phyloP scores from a whole-genome alignment of 2,329 filamentous ascomycete species.

The Botrytis galanthina region DNA sequence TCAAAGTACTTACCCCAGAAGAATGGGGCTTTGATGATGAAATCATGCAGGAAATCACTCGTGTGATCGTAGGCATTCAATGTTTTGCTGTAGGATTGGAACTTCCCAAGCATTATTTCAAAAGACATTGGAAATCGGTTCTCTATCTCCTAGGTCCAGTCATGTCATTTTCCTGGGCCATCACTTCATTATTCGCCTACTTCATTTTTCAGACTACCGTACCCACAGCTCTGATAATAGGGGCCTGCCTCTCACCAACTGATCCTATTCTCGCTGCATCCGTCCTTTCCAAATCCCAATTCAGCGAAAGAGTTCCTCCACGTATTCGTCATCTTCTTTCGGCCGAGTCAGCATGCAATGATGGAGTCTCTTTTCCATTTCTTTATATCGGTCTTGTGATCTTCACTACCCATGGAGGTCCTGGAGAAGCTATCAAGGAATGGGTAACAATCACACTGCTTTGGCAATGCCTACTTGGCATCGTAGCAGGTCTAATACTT shows the following conservation, averaged over 20 bases:
- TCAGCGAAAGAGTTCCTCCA: constrained; percentile 51
- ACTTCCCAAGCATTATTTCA: constrained; percentile 50
- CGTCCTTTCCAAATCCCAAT: constrained; percentile 52
- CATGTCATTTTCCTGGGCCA: constrained; percentile 41
- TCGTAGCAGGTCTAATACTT: constrained; percentile 47
- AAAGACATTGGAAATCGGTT: constrained; percentile 33
- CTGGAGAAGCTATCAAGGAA: constrained; percentile 45
- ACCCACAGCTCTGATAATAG: constrained; percentile 49
- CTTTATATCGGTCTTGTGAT: constrained; percentile 50
- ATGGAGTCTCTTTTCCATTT: constrained; percentile 56
- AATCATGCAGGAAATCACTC: constrained; percentile 68
- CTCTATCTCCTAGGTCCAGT: constrained; percentile 33
- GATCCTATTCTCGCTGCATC: constrained; percentile 55
- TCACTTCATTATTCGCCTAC: constrained; percentile 47
- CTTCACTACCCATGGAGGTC: constrained; percentile 40
- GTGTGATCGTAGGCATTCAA: constrained; percentile 69
- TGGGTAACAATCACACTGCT: constrained; percentile 54
- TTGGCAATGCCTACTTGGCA: constrained; percentile 53
- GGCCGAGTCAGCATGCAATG: constrained; percentile 56
- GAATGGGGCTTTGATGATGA: constrained; percentile 66
- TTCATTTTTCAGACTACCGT: constrained; percentile 47
- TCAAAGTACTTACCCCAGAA: constrained; percentile 58
- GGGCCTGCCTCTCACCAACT: constrained; percentile 55
- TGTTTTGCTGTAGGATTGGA: constrained; percentile 73
- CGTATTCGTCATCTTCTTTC: constrained; percentile 51